Evolutionary conservation across 768 basidiomycete genomes (phyloP), one percentile per base, ranked within the genome.

Genomic region (Dictyophora rubrovolvata): DNA sequence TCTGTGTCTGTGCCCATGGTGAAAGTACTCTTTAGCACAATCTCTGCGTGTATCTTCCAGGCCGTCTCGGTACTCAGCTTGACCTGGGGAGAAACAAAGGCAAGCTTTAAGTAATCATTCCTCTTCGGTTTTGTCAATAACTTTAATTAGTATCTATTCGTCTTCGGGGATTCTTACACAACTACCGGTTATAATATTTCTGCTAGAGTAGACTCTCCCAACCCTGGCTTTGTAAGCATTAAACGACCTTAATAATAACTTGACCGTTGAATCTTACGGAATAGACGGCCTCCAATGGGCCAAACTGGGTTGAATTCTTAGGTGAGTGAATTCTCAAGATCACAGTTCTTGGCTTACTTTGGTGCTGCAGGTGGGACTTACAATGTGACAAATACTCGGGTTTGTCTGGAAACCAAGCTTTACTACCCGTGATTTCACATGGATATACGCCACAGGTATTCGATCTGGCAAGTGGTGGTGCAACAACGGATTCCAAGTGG

Each of bases 101-200:
- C 48, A 20, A 20, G 53, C 8, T 20, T 35, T 34, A n/a, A 22
- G 1, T 49, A 8, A 10, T 47, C 21, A 2, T 48, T 6, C 18
- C 4, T 53, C 4, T 5, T n/a, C 23, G 12, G 36, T 12, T 70
- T 79, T 1, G 73, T 77, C 5, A 82, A 81, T 82, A 73, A 71
- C 11, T 70, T 72, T 14, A 82, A 77, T 5, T 67, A 82, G 62
- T 83, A 75, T 64, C 63, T 84, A 54, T 80, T 85, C 62, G 73
- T 77, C 1, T 85, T 85, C 63, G 84, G 83, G 10, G 83, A 85
- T 63, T 84, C 81, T 0, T 85, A 85, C 67, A 81, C 80, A 0
- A 70, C 79, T 4, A 76, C 78, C 56, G 82, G 83, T 9, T 85
- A 75, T 65, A 83, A 84, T 62, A 73, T 84, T 54, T 79, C 82